A percentile compares a stretch with the other conserved stretches of the same genome.
phyloP scores from a whole-genome alignment of 106 monocot species.

The Platanthera guangdongensis region DNA sequence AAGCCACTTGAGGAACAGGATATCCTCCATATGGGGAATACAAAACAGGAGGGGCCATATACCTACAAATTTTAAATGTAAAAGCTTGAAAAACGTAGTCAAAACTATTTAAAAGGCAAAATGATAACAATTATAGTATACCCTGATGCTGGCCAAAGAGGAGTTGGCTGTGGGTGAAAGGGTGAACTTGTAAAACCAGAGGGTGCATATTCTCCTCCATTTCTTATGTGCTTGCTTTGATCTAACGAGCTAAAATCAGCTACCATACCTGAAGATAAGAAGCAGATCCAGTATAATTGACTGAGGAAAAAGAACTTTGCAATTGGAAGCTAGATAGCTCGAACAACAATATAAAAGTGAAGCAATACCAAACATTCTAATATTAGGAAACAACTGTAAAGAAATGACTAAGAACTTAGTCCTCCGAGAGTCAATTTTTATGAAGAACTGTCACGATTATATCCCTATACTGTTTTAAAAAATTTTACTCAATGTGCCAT shows the following conservation, averaged over 20 bases:
- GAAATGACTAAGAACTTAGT: neutral
- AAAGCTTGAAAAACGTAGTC: neutral
- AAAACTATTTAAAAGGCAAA: neutral
- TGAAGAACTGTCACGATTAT: neutral
- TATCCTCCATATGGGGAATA: constrained; percentile 89
- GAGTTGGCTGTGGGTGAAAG: constrained; percentile 54
- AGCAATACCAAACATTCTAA: neutral
- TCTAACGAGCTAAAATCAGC: constrained; percentile 61
- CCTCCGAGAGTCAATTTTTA: neutral
- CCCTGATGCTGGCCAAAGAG: constrained; percentile 77
- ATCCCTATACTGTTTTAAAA: too few relatives aligned
- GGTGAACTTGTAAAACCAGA: constrained; percentile 58
- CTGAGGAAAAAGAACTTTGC: neutral
- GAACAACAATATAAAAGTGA: neutral
- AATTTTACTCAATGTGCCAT: too few relatives aligned
- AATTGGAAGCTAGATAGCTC: neutral
- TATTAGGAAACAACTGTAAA: neutral
- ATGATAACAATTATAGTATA: constrained; percentile 18
- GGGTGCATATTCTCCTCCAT: constrained; percentile 78
- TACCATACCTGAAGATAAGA: constrained; percentile 46
- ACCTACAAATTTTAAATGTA: constrained; percentile 26
- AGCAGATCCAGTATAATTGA: neutral
- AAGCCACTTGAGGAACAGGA: constrained; percentile 49
- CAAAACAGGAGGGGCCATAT: constrained; percentile 61
- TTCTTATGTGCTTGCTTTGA: constrained; percentile 84